Evolutionary conservation across 495 filamentous ascomycete genomes (phyloP).

Genomic region (Melanomma pulvis-pyrius): DNA sequence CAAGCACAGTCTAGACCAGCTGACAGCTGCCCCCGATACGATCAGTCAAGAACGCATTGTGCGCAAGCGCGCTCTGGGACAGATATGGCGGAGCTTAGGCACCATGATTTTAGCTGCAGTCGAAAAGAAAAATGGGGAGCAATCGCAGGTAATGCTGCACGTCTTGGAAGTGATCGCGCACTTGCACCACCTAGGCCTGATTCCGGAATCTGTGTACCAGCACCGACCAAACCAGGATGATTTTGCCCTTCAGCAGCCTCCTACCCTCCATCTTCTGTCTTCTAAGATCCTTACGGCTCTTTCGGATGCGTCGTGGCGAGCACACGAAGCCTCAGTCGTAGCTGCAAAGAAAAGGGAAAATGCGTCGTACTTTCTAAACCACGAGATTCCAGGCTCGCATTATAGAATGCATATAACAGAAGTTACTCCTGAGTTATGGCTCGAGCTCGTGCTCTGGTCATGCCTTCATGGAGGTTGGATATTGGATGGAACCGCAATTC

Average conservation of each 20-base stretch:
- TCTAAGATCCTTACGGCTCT: conserved; percentile 62
- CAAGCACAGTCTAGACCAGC: conserved; percentile 26
- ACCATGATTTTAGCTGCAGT: conserved; percentile 58
- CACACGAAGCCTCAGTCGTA: conserved; percentile 53
- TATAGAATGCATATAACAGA: conserved; percentile 57
- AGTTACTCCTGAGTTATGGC: conserved; percentile 63
- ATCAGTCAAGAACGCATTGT: conserved; percentile 3
- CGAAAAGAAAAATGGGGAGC: conserved; percentile 49
- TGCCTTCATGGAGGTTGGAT: conserved; percentile 66
- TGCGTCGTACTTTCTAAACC: conserved; percentile 42
- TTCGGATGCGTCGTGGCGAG: conserved; percentile 64
- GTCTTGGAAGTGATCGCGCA: conserved; percentile 63
- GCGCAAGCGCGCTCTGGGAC: conserved; percentile 41
- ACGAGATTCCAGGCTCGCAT: conserved; percentile 56
- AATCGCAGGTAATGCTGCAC: conserved; percentile 16
- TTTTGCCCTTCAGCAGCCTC: conserved; percentile 55
- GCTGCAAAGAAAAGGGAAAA: conserved; percentile 52
- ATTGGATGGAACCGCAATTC: conserved; percentile 55
- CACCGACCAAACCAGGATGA: conserved; percentile 45
- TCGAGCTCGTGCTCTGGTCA: conserved; percentile 68
- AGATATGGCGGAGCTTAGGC: conserved; percentile 58
- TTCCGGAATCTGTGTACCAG: conserved; percentile 63
- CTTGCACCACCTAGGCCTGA: conserved; percentile 59
- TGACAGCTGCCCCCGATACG: conserved; percentile 24
- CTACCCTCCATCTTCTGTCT: conserved; percentile 60